phyloP scores from a whole-genome alignment of 441 rosid genomes.

The Hura crepitans region DNA sequence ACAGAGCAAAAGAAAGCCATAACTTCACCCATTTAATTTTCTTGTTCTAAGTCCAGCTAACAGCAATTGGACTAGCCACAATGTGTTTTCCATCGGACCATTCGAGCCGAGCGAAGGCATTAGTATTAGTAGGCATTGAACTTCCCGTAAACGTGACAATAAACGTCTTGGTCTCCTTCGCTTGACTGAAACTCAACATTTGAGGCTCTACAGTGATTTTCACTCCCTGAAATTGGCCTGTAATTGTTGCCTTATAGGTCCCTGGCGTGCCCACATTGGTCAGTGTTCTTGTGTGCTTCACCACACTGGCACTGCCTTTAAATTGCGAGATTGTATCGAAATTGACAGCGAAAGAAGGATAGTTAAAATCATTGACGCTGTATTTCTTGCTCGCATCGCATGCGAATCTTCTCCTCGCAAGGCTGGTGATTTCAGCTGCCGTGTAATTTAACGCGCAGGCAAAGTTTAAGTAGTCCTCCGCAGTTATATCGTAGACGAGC shows the following conservation, averaged over 20 bases:
- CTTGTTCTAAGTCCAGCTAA: constrained; percentile 53
- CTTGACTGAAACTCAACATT: constrained; percentile 45
- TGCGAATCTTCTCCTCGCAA: constrained; percentile 42
- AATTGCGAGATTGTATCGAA: constrained; percentile 37
- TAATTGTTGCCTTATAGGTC: constrained; percentile 46
- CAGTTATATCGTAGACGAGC: constrained; percentile 61
- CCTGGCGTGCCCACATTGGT: constrained; percentile 70
- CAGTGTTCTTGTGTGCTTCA: constrained; percentile 56
- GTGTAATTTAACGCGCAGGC: constrained; percentile 62
- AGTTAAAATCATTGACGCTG: constrained; percentile 59
- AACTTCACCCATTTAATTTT: background rate
- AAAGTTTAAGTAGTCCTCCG: constrained; percentile 65
- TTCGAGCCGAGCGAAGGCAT: constrained; percentile 55
- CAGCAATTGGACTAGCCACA: constrained; percentile 72
- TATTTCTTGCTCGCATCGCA: constrained; percentile 49
- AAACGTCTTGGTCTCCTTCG: constrained; percentile 58
- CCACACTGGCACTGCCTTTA: constrained; percentile 24
- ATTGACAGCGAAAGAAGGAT: constrained; percentile 65
- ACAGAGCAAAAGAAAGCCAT: constrained; percentile 2
- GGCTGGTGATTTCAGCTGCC: constrained; percentile 46
- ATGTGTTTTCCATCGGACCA: constrained; percentile 74
- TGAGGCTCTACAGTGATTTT: constrained; percentile 64
- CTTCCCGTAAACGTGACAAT: constrained; percentile 58
- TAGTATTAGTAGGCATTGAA: constrained; percentile 33
- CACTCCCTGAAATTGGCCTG: constrained; percentile 34